Evolutionary conservation across 1,139 yeast genomes (phyloP), one percentile per base, ranked within the genome.

Genomic region (Petasospora rhodanensis): DNA sequence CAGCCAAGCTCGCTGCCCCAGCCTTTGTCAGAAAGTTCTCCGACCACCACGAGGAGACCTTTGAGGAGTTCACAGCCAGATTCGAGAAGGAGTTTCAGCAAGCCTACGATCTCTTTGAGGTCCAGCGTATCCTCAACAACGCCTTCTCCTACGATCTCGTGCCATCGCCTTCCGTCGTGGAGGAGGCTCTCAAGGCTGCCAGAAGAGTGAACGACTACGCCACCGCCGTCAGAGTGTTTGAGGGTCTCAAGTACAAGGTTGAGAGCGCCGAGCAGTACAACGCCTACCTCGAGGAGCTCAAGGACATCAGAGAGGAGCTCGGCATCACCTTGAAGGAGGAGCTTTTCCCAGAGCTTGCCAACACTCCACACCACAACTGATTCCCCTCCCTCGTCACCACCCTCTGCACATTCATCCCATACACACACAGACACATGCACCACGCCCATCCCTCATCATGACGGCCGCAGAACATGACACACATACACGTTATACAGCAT

Each of bases 151-250:
- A 91, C 72, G 98, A 91, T 69, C 78, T 93, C 65, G 98, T 91
- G 38, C 98, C 98, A 49, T 93, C 98, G 23, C 98, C 98, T 49
- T 79, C 83, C 42, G 97, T 91, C 45, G 75, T 91, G 58, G 96
- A 86, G 68, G 84, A 84, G 70, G 98, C 98, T 34, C 76, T 91
- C 61, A 81, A 84, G 68, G 98, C 98, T 35, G 91, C 97, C 57
- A 87, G 98, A 78, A 85, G 98, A 70, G 97, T 91, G 50, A 87
- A 93, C 66, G 98, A 91, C 70, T 85, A 85, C 70, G 96, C 98
- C 44, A 89, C 97, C 44, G 98, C 98, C 40, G 93, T 89, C 52
- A 84, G 98, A 70, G 95, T 95, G 43, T 91, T 91, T 55, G 98
- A 91, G 70, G 80, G 76, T 49, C 77, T 91, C 63, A 85, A 83